Evolutionary conservation across 371 early-diverging fungal genomes (phyloP), one percentile per base, ranked within the genome.

Genomic region (Mucor indicus): DNA sequence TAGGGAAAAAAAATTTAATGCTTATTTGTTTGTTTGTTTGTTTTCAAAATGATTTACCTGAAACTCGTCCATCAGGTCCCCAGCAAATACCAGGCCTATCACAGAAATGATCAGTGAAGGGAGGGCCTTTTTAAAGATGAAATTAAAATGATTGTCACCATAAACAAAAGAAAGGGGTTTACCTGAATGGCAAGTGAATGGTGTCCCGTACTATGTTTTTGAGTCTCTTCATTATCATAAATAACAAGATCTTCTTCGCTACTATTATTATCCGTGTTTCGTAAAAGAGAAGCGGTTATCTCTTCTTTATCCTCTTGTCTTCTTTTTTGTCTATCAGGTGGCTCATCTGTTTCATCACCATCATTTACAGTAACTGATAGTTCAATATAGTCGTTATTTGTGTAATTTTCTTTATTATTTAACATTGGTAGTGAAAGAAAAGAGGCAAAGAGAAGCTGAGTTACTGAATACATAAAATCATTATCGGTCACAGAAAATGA

Each of bases 101-200:
- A 86, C 84, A 24, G 88, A 83, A 16, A 89, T 68, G 16, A 87
- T 67, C 11, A 90, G 64, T 3, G 87, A 85, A 7, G 90, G 87
- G 24, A 85, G 58, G 24, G 87, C 86, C 80, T 90, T 22, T 25
- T 11, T n/a, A 20, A 24, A 33, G 36, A 27, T 29, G 29, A 41
- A 24, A 24, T 0, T n/a, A 44, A 32, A 33, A 11, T 44, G 30
- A n/a, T n/a, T n/a, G n/a, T n/a, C n/a, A 48, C 11, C 6, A 30
- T 15, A 20, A 27, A 37, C 7, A 33, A 25, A 46, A 37, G 29
- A 19, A 16, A 37, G 29, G 31, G 39, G 5, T 10, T 47, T 55
- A 55, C 55, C 48, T 55, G 55, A 36, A 55, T 44, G 3, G 55
- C 49, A 3, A 55, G n/a, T 30, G 48, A 37, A 17, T 48, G n/a